Base-by-base conservation (phyloP, 225 moss, liverwort and hornwort species). In the Sphagnum contortum region DNA sequence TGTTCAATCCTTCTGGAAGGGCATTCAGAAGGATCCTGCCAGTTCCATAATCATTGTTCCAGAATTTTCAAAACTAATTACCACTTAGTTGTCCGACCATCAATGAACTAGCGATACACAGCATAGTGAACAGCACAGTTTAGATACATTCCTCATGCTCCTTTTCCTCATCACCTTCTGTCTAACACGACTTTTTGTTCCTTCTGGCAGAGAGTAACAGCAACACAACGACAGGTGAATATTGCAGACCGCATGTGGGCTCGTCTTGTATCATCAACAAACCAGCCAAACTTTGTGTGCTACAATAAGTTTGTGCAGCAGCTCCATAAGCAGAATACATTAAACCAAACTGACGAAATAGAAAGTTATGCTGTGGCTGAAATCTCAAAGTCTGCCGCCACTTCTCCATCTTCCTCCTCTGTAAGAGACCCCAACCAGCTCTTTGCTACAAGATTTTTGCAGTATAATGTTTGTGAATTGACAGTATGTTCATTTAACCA, bases 241-340 rank as follows among this genome's bases (percentile, higher is more conserved):
- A 48, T 76, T 3, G 71, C 71, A 8, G 82, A 86, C 52, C 76
- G 79, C 46, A 86, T 82, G 80, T 86, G 86, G 86, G 86, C 86
- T 47, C 80, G 86, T 9, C 77, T 86, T 68, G 83, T 80, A 77
- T 78, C 86, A 8, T 79, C 82, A 14, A 86, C 82, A 66, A 75
- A 74, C 54, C 86, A 86, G 69, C 86, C 86, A 60, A 74, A 52
- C 59, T 86, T 86, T 50, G 59, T 64, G 53, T 49, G 75, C 3
- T 78, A 81, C 70, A 55, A 48, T 63, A 50, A 71, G 10, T 73
- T 70, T 9, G 73, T 80, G 47, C 55, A 77, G 46, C 63, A 70
- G 47, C 64, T 3, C 59, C 71, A 69, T 60, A 48, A 70, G 64
- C 48, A 57, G 2, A 57, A 64, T 3, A 49, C 45, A 49, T 50